phyloP scores from a whole-genome alignment of 1,284 basidiomycete species.

The Puccinia horiana region DNA sequence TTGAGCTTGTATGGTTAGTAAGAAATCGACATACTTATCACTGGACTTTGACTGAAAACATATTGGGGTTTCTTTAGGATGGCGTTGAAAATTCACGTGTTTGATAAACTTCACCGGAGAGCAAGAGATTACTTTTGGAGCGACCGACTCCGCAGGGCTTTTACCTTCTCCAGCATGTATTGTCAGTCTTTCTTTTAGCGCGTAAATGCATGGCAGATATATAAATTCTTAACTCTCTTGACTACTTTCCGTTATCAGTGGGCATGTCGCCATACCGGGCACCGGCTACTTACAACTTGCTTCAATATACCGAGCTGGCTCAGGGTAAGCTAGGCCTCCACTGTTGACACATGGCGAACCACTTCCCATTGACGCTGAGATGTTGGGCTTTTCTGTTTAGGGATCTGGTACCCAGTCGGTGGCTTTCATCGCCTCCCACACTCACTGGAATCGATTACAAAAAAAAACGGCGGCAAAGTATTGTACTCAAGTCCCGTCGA shows the following conservation, averaged over 20 bases:
- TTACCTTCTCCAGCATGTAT: slow-evolving; percentile 62
- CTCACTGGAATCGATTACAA: slow-evolving; percentile 61
- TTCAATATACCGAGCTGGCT: slow-evolving; percentile 65
- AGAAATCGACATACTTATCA: neutral
- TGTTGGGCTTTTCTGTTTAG: slow-evolving; percentile 53
- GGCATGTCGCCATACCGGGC: slow-evolving; percentile 64
- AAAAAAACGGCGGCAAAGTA: slow-evolving; percentile 60
- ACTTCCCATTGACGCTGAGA: neutral
- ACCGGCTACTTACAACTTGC: slow-evolving; percentile 63
- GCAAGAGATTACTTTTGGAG: slow-evolving; percentile 60
- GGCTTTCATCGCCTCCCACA: slow-evolving; percentile 60
- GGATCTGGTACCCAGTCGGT: slow-evolving; percentile 64
- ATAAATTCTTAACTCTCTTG: slow-evolving; percentile 2
- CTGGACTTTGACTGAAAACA: neutral
- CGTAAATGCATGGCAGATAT: slow-evolving; percentile 26
- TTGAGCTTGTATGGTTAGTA: slow-evolving; percentile 38
- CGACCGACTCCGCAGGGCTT: slow-evolving; percentile 62
- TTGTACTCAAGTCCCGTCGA: slow-evolving; percentile 60
- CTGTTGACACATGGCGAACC: neutral
- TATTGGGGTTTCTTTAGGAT: slow-evolving; percentile 9
- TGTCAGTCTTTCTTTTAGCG: slow-evolving; percentile 50
- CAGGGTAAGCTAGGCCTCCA: slow-evolving; percentile 49
- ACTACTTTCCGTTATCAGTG: slow-evolving; percentile 51
- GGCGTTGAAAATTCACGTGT: slow-evolving; percentile 46
- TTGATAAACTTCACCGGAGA: slow-evolving; percentile 45